These are phyloP conservation scores for Bocquillonia castaneifolia DNA, from an alignment of 441 rosid genomes.

Conservation along the genomic window DNA sequence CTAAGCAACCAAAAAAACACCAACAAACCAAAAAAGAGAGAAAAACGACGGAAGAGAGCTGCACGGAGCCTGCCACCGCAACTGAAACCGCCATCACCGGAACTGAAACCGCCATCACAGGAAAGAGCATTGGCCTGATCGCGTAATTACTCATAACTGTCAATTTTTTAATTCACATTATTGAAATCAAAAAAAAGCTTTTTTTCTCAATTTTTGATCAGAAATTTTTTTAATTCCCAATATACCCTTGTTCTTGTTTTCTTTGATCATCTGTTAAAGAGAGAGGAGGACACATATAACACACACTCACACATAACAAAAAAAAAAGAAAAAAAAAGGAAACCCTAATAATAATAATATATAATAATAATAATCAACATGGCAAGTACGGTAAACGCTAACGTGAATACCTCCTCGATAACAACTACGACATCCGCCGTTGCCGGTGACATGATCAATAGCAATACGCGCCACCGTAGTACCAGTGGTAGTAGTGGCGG, in stretches of 20 bases:
- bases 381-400: constrained; percentile 23
- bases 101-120: background rate
- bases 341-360: no score
- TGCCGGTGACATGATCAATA: background rate
- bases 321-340: no score
- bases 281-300: no score
- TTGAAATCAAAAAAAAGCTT: background rate
- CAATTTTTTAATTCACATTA: background rate
- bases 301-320: no score
- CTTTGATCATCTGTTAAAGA: background rate
- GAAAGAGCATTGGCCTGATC: no score
- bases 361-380: no score
- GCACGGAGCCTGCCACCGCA: no score
- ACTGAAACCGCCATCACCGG: constrained; percentile 18
- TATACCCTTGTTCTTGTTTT: background rate
- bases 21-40: background rate
- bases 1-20: constrained; percentile 12
- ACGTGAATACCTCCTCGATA: constrained; percentile 23
- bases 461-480: constrained; percentile 14
- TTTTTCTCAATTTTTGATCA: no score
- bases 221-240: background rate
- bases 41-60: background rate
- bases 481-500: no score
- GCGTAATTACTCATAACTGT: background rate
- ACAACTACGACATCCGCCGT: constrained; percentile 14